phyloP scores from a whole-genome alignment of 768 basidiomycete species.

The Sporobolomyces phaffii region DNA sequence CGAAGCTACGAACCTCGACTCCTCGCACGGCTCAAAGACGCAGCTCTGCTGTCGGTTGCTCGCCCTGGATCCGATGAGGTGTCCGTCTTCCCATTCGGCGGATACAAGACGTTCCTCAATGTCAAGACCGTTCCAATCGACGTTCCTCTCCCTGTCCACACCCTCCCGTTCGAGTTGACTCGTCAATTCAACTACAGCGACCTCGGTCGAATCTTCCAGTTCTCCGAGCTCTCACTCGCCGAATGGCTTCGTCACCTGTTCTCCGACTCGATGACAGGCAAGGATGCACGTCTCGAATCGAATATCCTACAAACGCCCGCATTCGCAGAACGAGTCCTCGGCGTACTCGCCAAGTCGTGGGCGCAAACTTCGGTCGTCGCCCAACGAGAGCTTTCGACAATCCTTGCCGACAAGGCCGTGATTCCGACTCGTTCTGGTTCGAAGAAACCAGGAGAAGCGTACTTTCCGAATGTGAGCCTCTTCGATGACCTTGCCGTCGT shows the following conservation, averaged over 20 bases:
- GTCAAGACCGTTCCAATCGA: conserved; percentile 62
- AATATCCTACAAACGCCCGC: conserved; percentile 61
- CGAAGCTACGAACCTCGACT: conserved; percentile 49
- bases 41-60: conserved; percentile 55
- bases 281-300: conserved; percentile 48
- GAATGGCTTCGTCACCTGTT: conserved; percentile 71
- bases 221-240: conserved; percentile 67
- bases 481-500: conserved; percentile 79
- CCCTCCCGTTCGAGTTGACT: conserved; percentile 64
- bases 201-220: conserved; percentile 60
- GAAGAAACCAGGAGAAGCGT: conserved; percentile 59
- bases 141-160: conserved; percentile 66
- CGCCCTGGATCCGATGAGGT: conserved; percentile 48
- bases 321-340: conserved; percentile 61
- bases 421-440: conserved; percentile 72
- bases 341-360: conserved; percentile 59
- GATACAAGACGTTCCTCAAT: conserved; percentile 67
- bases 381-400: conserved; percentile 53
- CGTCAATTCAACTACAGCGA: conserved; percentile 56
- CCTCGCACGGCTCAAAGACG: conserved; percentile 60
- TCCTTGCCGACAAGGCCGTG: conserved; percentile 56
- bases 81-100: conserved; percentile 62
- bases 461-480: conserved; percentile 72
- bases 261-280: conserved; percentile 50
- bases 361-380: conserved; percentile 54